phyloP scores from a whole-genome alignment of 1,284 basidiomycete genomes.

The Cutaneotrichosporon cyanovorans region DNA sequence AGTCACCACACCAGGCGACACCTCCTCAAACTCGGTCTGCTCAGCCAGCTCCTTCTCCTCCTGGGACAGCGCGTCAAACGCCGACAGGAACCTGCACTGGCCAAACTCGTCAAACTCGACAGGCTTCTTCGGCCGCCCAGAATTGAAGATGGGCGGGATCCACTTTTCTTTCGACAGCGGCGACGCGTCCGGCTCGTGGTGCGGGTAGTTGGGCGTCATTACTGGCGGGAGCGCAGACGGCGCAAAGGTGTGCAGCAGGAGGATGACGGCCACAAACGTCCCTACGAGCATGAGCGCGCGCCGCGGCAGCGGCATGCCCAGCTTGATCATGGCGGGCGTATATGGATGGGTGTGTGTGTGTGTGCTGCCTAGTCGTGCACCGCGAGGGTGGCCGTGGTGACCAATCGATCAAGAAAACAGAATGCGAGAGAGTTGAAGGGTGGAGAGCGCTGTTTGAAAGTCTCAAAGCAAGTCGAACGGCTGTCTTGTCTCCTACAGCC shows the following conservation, averaged over 20 bases:
- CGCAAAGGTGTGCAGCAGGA: conserved; percentile 37
- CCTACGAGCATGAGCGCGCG: conserved; percentile 19
- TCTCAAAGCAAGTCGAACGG: too few species aligned
- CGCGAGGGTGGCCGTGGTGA: too few species aligned
- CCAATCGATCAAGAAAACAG: too few species aligned
- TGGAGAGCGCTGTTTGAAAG: too few species aligned
- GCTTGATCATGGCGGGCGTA: not conserved
- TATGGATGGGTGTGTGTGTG: too few species aligned
- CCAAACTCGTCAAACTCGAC: conserved; percentile 43
- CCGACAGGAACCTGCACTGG: conserved; percentile 42
- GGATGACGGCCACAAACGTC: conserved; percentile 23
- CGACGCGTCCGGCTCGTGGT: conserved; percentile 34
- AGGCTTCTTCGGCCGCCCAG: conserved; percentile 22
- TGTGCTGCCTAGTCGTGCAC: too few species aligned
- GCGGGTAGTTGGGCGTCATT: conserved; percentile 23
- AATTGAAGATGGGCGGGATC: conserved; percentile 36
- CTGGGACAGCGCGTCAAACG: conserved; percentile 38
- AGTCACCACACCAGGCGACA: conserved; percentile 34
- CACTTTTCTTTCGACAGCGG: conserved; percentile 37
- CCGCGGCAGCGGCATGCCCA: not conserved
- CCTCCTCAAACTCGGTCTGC: conserved; percentile 27
- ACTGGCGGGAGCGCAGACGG: conserved; percentile 33
- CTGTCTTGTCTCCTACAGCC: too few species aligned
- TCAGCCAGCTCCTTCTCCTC: conserved; percentile 35
- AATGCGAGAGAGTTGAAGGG: too few species aligned